These are phyloP conservation scores for Grosmannia serpens DNA, from an alignment of 2,329 filamentous ascomycete species.

Conservation along the genomic window DNA sequence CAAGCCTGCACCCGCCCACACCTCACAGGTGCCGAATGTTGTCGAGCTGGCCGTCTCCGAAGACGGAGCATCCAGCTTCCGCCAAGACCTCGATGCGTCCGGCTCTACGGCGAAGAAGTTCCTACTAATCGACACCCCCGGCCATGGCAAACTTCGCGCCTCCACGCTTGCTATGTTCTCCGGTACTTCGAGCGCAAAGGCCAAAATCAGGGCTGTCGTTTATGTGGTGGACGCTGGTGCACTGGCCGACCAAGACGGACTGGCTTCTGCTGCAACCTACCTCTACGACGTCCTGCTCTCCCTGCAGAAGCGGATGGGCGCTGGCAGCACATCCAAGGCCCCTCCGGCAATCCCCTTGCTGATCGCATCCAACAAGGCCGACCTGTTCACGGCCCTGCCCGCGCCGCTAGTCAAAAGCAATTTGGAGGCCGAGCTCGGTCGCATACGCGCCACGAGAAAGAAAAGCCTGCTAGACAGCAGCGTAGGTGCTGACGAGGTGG, in stretches of 20 bases:
- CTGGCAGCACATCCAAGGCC: slow-evolving; percentile 32
- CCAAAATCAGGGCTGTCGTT: slow-evolving; percentile 58
- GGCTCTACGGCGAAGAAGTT: slow-evolving; percentile 55
- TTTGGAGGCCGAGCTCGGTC: slow-evolving; percentile 70
- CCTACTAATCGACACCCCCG: slow-evolving; percentile 77
- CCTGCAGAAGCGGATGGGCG: slow-evolving; percentile 55
- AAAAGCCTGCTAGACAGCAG: slow-evolving; percentile 77
- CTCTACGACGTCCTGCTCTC: slow-evolving; percentile 79
- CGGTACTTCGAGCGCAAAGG: slow-evolving; percentile 9
- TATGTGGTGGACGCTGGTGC: slow-evolving; percentile 82
- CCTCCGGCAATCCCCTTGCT: slow-evolving; percentile 59
- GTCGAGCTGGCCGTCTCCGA: slow-evolving; percentile 45
- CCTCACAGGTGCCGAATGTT: slow-evolving; percentile 36
- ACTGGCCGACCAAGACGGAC: slow-evolving; percentile 41
- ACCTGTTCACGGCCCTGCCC: slow-evolving; percentile 87
- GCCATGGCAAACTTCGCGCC: slow-evolving; percentile 84
- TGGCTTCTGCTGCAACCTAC: slow-evolving; percentile 69
- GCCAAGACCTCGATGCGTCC: slow-evolving; percentile 42
- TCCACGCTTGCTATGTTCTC: slow-evolving; percentile 45
- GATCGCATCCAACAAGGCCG: slow-evolving; percentile 87
- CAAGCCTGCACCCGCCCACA: slow-evolving; percentile 36
- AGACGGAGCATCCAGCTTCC: slow-evolving; percentile 34
- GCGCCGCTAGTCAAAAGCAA: slow-evolving; percentile 60
- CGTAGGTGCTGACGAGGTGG: slow-evolving; percentile 50
- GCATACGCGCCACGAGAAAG: slow-evolving; percentile 63